phyloP scores from a whole-genome alignment of 2,329 filamentous ascomycete genomes.

The Fusarium incarnatum region DNA sequence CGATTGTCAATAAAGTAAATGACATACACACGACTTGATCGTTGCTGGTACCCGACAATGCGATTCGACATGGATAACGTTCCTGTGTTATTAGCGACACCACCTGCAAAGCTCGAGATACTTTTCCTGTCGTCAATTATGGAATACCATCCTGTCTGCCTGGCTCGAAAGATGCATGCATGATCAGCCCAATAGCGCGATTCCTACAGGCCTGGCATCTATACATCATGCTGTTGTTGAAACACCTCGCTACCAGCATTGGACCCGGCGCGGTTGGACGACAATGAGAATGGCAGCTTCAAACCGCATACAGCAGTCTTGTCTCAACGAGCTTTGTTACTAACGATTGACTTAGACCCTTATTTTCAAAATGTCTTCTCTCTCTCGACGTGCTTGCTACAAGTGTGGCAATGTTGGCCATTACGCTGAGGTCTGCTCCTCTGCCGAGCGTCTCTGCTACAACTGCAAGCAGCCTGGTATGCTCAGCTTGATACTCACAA shows the following conservation, averaged over 20 bases:
- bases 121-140: neutral
- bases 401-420: slow-evolving; percentile 87
- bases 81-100: neutral
- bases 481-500: neutral
- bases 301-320: slow-evolving; percentile 1
- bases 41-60: neutral
- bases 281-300: slow-evolving; percentile 6
- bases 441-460: slow-evolving; percentile 98
- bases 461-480: slow-evolving; percentile 94
- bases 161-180: neutral
- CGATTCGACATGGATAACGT: neutral
- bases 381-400: slow-evolving; percentile 86
- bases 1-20: neutral
- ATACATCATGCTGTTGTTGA: neutral
- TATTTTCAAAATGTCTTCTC: slow-evolving; percentile 74
- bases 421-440: slow-evolving; percentile 92
- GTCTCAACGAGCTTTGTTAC: neutral
- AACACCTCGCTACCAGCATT: neutral
- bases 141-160: neutral
- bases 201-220: neutral
- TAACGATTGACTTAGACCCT: slow-evolving; percentile 31
- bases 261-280: neutral
- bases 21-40: neutral
- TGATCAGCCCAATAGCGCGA: neutral
- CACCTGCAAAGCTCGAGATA: neutral